These are phyloP conservation scores for Tetrapisispora phaffii DNA, from an alignment of 805 yeast genomes.

Conservation along the genomic window DNA sequence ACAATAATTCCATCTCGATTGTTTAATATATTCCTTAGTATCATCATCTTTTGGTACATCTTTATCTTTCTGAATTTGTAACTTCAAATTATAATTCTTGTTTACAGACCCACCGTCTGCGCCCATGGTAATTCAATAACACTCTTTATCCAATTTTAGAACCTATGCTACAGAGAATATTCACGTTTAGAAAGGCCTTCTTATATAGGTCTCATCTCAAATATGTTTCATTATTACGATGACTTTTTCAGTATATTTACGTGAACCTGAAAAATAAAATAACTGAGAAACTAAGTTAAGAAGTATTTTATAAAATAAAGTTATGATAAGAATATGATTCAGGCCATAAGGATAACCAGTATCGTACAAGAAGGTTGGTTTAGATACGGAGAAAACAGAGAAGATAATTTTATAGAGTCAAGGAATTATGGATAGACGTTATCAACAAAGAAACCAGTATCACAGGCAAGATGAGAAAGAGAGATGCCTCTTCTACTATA, in stretches of 20 bases:
- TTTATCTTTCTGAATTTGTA: slow-evolving; percentile 20
- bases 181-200: neutral
- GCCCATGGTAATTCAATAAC: slow-evolving; percentile 21
- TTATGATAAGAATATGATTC: no score
- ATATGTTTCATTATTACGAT: neutral
- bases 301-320: neutral
- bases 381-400: no score
- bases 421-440: slow-evolving; percentile 1
- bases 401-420: no score
- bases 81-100: slow-evolving; percentile 38
- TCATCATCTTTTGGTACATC: slow-evolving; percentile 15
- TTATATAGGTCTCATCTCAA: neutral
- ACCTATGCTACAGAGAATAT: no score
- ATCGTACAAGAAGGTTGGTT: no score
- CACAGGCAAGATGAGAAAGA: neutral
- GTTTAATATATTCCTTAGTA: slow-evolving; percentile 14
- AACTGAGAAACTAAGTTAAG: no score
- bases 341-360: no score
- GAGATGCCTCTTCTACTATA: slow-evolving; percentile 43
- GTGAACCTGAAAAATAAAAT: neutral
- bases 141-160: no score
- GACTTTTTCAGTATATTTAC: neutral
- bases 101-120: slow-evolving; percentile 72
- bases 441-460: neutral
- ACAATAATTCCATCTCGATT: slow-evolving; percentile 41